Conservation (phyloP, 2,329 filamentous ascomycete genomes). For the Talaromyces sp. region DNA sequence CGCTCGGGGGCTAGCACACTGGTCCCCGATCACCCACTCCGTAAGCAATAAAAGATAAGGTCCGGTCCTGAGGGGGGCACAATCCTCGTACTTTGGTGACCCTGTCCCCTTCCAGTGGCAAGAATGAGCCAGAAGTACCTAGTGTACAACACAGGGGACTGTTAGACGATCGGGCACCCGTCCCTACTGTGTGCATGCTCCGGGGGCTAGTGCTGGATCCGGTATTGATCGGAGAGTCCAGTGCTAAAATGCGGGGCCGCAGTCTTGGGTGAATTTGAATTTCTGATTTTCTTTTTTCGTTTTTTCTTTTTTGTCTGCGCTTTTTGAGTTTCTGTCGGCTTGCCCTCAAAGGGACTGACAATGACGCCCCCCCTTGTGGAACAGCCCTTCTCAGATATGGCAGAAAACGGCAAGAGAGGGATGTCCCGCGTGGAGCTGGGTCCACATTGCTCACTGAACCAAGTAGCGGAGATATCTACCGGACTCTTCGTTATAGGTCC, state of each 20-base stretch:
- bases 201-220: slow-evolving; percentile 13
- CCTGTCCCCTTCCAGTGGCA: background rate
- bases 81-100: slow-evolving; percentile 4
- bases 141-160: slow-evolving; percentile 1
- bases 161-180: slow-evolving; percentile 16
- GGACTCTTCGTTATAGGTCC: slow-evolving; percentile 18
- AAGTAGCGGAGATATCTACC: slow-evolving; percentile 23
- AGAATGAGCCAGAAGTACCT: slow-evolving; percentile 7
- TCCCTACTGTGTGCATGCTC: slow-evolving; percentile 14
- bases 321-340: background rate
- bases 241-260: slow-evolving; percentile 20
- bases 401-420: slow-evolving; percentile 1
- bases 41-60: background rate
- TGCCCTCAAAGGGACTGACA: background rate
- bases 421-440: slow-evolving; percentile 18
- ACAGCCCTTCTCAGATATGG: slow-evolving; percentile 1
- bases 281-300: background rate
- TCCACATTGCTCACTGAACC: background rate
- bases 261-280: background rate
- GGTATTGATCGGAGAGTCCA: slow-evolving; percentile 18
- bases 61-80: slow-evolving; percentile 6
- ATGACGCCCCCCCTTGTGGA: slow-evolving; percentile 2
- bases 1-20: slow-evolving; percentile 15
- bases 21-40: slow-evolving; percentile 16
- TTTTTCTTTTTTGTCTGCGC: background rate